Evolutionary conservation across 768 basidiomycete genomes (phyloP).

Genomic region (Lanmaoa rubissima): DNA sequence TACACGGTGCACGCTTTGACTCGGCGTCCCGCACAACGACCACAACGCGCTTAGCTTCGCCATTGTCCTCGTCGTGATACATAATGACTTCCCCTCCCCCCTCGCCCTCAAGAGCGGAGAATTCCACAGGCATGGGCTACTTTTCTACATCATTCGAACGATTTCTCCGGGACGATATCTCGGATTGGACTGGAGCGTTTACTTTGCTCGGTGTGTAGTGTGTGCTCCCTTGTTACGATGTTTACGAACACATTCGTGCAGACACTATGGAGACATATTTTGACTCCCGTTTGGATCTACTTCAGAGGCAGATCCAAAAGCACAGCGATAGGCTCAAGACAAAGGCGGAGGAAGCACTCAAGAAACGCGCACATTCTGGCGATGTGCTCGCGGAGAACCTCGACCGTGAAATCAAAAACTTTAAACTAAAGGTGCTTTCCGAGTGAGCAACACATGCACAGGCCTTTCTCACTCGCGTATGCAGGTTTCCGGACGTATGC

Average conservation of each 20-base stretch:
- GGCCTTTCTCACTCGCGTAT: slow-evolving; percentile 7
- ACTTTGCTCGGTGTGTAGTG: slow-evolving; percentile 71
- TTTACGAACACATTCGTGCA: slow-evolving; percentile 29
- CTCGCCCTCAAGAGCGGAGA: slow-evolving; percentile 37
- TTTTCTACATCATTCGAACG: slow-evolving; percentile 73
- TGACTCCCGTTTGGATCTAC: slow-evolving; percentile 81
- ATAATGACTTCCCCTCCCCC: slow-evolving; percentile 39
- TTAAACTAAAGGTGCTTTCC: slow-evolving; percentile 74
- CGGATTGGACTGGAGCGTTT: slow-evolving; percentile 78
- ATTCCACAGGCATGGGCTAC: slow-evolving; percentile 42
- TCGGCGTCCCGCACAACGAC: slow-evolving; percentile 5
- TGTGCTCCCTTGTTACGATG: neutral
- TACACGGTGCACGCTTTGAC: neutral
- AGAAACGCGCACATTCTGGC: slow-evolving; percentile 53
- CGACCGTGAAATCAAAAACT: slow-evolving; percentile 82
- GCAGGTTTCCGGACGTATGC: slow-evolving; percentile 80
- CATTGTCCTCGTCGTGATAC: slow-evolving; percentile 20
- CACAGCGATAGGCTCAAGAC: slow-evolving; percentile 82
- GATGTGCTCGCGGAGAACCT: slow-evolving; percentile 73
- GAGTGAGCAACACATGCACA: neutral
- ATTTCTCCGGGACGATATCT: slow-evolving; percentile 70
- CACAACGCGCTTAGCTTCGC: neutral
- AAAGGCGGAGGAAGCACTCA: slow-evolving; percentile 79
- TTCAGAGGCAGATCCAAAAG: slow-evolving; percentile 83
- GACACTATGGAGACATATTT: slow-evolving; percentile 96